phyloP scores from a whole-genome alignment of 1,284 basidiomycete genomes.

The Ceratobasidium sp. region DNA sequence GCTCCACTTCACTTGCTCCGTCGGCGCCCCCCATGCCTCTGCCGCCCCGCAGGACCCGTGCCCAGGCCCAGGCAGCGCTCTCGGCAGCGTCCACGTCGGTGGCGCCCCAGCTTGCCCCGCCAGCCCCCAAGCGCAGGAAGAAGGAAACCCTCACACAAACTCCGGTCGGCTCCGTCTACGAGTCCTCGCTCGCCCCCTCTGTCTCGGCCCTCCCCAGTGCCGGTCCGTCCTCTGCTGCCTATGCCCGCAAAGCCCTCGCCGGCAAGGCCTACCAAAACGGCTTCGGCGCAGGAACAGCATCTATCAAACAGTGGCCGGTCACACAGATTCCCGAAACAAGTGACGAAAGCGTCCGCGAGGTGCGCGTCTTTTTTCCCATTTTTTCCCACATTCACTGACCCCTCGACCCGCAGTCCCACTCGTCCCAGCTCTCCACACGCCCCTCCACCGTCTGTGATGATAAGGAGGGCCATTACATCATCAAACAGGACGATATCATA shows the following conservation, averaged over 20 bases:
- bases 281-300: constrained; percentile 32
- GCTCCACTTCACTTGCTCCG: constrained; percentile 59
- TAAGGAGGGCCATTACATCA: constrained; percentile 94
- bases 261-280: constrained; percentile 40
- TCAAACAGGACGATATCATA: constrained; percentile 87
- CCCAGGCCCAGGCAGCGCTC: constrained; percentile 80
- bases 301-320: constrained; percentile 35
- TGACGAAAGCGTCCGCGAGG: constrained; percentile 31
- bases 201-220: constrained; percentile 25
- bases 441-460: constrained; percentile 73
- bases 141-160: constrained; percentile 39
- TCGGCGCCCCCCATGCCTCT: constrained; percentile 61
- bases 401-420: not conserved
- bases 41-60: constrained; percentile 76
- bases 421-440: constrained; percentile 44
- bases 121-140: constrained; percentile 41
- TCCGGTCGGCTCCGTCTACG: constrained; percentile 32
- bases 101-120: constrained; percentile 55
- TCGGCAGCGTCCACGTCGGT: constrained; percentile 65
- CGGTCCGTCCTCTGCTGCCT: constrained; percentile 38
- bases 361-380: constrained; percentile 14
- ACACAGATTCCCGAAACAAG: constrained; percentile 12
- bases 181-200: constrained; percentile 38
- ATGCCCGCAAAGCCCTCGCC: constrained; percentile 42
- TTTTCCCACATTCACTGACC: not conserved